Evolutionary conservation across 1,139 yeast species (phyloP), one percentile per base, ranked within the genome.

Genomic region (Kodamaea derodonti): DNA sequence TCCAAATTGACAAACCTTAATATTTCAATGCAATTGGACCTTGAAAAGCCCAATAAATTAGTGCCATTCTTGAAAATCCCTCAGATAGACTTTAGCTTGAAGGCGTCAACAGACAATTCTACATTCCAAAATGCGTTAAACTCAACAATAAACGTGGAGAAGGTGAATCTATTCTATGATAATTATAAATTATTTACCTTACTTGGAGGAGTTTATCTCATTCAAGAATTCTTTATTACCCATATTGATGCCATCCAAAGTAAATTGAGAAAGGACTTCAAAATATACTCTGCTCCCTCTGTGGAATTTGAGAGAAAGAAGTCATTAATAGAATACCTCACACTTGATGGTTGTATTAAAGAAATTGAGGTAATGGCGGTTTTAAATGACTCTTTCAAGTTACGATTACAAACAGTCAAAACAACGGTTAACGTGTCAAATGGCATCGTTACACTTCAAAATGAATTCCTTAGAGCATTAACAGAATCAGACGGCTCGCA

Each of bases 401-500:
- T 75, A 10, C 69, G 71, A 42, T 20, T 76, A 1, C 85, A 81
- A 42, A 29, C 65, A 1, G 56, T 65, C 10, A 55, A 58, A 13
- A 31, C 62, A 1, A 39, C 35, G 5, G 37, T 59, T 1, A 35
- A 38, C 2, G 43, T 58, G 4, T 34, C 38, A 3, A 45, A 53
- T 5, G 54, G 53, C 8, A 41, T 43, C 1, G 11, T 63, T 3
- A 28, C 44, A 20, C 14, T 68, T 16, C 39, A 40, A 30, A 42
- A 72, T 13, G 62, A 62, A 10, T 63, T 72, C 31, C 40, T 66
- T 3, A 60, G 86, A 37, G 41, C 73, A 2, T 65, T 80, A 42
- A 75, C 77, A 0, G 76, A 74, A 36, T 77, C 83, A 0, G 81
- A 84, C 0, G 46, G 62, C 1, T 54, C 64, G 2, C 63, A 62